Base-by-base conservation (phyloP, 1,139 yeast species). In the Yamadazyma triangularis region DNA sequence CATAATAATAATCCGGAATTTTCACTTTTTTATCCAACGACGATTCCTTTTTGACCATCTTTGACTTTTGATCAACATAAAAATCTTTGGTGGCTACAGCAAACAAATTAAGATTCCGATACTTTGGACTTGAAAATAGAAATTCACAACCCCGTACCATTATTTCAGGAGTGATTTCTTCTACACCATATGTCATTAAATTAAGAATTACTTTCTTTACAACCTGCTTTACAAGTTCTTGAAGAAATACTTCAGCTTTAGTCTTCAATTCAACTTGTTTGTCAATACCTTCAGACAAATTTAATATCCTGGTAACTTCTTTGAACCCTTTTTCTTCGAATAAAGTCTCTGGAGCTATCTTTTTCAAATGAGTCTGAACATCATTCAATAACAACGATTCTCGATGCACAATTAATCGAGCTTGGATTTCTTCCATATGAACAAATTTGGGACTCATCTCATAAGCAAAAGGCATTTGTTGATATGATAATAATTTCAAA, bases 361-460 rank as follows among this genome's bases (percentile, higher is more conserved):
- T 12, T 13, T 23, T 26, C 14, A 31, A 25, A 23, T 18, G 14
- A 26, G 31, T 35, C 20, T 39, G 43, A 24, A 36, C 40, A 25
- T 46, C 60, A 24, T 41, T 46, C 4, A 32, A 33, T 10, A 40
- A 22, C 9, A 36, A 31, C 15, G 41, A 31, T 21, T 58, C 63
- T 24, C 45, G 42, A 15, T 38, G 30, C 2, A 44, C 33, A 3
- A 63, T 44, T 26, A 49, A 41, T 2, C 38, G 42, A 14, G 67
- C 59, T 39, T 72, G 77, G 5, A 50, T 47, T 25, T 72, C 72
- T 45, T 78, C 85, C 50, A 70, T 53, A 9, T 50, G 48, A 2
- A 72, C 48, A 51, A 70, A 76, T 13, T 55, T 54, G 13, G 60
- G 61, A 36, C 71, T 64, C 70, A 77, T 67, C 47, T 79, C 86